Percentiles rank a stretch among this genome's conserved stretches.
These are phyloP conservation scores for Termitomyces sp. DNA, from an alignment of 768 basidiomycete genomes.

Conservation along the genomic window DNA sequence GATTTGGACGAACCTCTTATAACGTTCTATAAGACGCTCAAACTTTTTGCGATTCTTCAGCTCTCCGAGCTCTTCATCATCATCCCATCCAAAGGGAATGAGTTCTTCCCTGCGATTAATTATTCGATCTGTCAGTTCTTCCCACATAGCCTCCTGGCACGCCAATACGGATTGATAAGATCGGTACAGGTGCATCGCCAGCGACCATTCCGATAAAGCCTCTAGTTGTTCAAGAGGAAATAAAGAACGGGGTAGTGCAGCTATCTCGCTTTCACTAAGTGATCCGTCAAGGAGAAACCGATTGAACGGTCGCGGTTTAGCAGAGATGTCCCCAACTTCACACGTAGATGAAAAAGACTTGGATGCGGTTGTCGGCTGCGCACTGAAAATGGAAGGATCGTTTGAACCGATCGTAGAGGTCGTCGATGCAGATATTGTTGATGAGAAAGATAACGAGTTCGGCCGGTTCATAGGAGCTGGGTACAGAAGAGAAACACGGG, in stretches of 20 bases:
- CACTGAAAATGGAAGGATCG: constrained; percentile 19
- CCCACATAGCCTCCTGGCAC: constrained; percentile 75
- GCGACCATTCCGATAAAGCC: constrained; percentile 48
- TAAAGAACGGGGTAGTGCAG: constrained; percentile 26
- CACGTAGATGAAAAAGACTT: constrained; percentile 25
- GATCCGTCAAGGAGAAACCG: constrained; percentile 43
- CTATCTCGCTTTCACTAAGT: constrained; percentile 34
- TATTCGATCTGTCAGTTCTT: constrained; percentile 58
- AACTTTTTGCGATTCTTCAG: constrained; percentile 52
- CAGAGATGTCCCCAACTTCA: constrained; percentile 17
- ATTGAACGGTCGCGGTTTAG: constrained; percentile 20
- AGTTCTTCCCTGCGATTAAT: constrained; percentile 51
- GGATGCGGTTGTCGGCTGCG: constrained; percentile 23
- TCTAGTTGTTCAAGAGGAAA: constrained; percentile 37
- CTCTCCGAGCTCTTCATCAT: constrained; percentile 55
- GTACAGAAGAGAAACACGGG: constrained; percentile 30
- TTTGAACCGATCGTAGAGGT: constrained; percentile 22
- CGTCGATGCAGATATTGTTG: constrained; percentile 36
- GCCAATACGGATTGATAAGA: constrained; percentile 58
- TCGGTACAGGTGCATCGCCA: constrained; percentile 67
- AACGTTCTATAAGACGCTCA: constrained; percentile 53
- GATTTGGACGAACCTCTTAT: constrained; percentile 38
- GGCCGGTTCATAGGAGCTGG: constrained; percentile 31
- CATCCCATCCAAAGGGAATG: constrained; percentile 62
- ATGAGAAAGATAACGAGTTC: constrained; percentile 48